Conservation (phyloP, 129 eudicot species). For the Escallonia herrerae region DNA sequence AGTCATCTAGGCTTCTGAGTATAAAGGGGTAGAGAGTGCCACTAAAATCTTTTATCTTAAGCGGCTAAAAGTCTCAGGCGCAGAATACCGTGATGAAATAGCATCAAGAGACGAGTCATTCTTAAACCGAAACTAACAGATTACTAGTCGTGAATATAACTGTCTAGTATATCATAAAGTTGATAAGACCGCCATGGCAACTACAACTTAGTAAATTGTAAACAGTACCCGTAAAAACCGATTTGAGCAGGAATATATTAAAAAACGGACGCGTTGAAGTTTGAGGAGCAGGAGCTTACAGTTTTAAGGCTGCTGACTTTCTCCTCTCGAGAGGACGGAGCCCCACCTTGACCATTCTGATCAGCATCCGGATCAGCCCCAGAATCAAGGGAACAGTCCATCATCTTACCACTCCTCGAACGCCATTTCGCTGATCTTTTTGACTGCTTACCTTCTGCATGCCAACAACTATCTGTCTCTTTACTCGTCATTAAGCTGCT, state of each 20-base stretch:
- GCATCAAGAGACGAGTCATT: too few relatives aligned
- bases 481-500: constrained; percentile 23
- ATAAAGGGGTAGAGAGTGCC: too few relatives aligned
- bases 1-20: too few relatives aligned
- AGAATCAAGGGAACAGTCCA: constrained; percentile 65
- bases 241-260: too few relatives aligned
- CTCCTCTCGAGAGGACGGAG: constrained; percentile 85
- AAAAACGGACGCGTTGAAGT: too few relatives aligned
- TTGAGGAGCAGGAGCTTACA: constrained; percentile 38
- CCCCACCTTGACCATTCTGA: constrained; percentile 70
- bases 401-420: constrained; percentile 44
- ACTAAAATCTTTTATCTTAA: too few relatives aligned
- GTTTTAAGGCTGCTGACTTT: constrained; percentile 98
- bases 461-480: constrained; percentile 53
- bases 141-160: neutral
- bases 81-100: too few relatives aligned
- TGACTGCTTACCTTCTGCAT: constrained; percentile 54
- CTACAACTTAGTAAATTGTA: too few relatives aligned
- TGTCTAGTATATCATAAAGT: neutral
- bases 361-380: constrained; percentile 76
- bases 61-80: too few relatives aligned
- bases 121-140: neutral
- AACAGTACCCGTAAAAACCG: too few relatives aligned
- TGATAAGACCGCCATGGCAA: neutral
- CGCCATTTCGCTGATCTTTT: constrained; percentile 67